Base-by-base conservation (phyloP, 352 stramenopile species). In the Globisporangium apiculatum region DNA sequence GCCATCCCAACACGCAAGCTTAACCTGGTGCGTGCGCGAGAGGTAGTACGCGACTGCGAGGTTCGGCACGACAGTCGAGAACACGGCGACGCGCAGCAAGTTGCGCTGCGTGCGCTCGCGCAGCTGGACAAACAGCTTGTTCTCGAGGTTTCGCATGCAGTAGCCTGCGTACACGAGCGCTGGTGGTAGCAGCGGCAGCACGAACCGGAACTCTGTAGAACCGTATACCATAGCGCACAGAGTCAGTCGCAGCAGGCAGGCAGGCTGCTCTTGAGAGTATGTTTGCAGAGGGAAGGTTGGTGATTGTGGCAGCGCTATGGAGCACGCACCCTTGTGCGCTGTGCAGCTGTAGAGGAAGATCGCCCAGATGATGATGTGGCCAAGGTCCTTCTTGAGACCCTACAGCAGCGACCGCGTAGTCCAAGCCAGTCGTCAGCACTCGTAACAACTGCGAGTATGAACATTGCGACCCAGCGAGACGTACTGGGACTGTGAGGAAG, bases 261-360 rank as follows among this genome's bases (percentile, higher is more conserved):
- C 24, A 31, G 24, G 24, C 1, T 31, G 24, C 24, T 3, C 24
- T 31, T 31, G 24, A 31, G 24, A 3, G 24, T 31, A 31, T 31
- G 2, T 31, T 31, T 31, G 24, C 24, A 31, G 24, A 31, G 24
- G 24, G 24, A 31, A 3, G 24, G 24, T 31, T 31, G 24, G 24
- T 3, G 24, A 31, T 31, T 31, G 24, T 3, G 24, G 24, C 24
- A 31, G 24, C 24, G n/a, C 40, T 51, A 9, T 36, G 18, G 18
- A 57, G 31, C 3, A 53, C 7, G 0, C 73, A 87, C 83, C 83
- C 83, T 95, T 95, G 61, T 95, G 86, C 2, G 76, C 62, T 14
- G 73, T 77, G 58, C 79, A 76, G 70, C 86, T 95, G 65, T 86
- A 92, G 8, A 94, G 64, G 17, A 88, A 72, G 17, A 94, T 71